Evolutionary conservation across 495 filamentous ascomycete species (phyloP), one percentile per base, ranked within the genome.

Genomic region (Neurospora sp.): DNA sequence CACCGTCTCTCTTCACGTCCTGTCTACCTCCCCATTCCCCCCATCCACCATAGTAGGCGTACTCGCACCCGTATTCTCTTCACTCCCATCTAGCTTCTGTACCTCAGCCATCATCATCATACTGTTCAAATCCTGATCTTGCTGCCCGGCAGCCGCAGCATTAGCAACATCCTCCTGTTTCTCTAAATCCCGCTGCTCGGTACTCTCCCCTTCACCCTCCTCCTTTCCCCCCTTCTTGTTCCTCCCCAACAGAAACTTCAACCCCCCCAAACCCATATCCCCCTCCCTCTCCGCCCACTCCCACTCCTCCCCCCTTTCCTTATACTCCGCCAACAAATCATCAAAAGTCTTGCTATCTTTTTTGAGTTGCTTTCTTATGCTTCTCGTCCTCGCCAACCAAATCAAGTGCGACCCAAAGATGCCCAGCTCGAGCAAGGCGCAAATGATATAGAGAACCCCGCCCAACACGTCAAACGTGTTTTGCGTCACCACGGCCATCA

Each of bases 401-500:
- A 91, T 82, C 40, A 89, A 77, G 73, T 93, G 91, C 38, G 90
- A 92, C 18, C 82, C 23, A 74, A 93, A 92, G 69, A 94, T 92
- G 2, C 91, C 92, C 0, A 83, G 78, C 78, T 94, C 92, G 31
- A 94, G 84, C 11, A 90, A 41, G 39, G 91, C 82, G 20, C 89
- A 90, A 5, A 91, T 76, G 54, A 92, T 90, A 76, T 93, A 94
- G 72, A 92, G 83, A 0, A 89, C 84, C 3, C 91, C 91, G 5
- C 90, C 92, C 0, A 93, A 78, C 11, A 89, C 80, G 77, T 94
- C 92, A 76, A 93, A 93, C 0, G 85, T 88, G 20, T 89, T 84
- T 77, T 94, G 91, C 0, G 88, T 89, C 40, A 89, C 90, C 87
- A 69, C 5, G 4, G 91, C 90, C 83, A 93, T 87, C 5, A 93